These are phyloP conservation scores for Barbarea vulgaris DNA, from an alignment of 345 rosid species.

Conservation along the genomic window DNA sequence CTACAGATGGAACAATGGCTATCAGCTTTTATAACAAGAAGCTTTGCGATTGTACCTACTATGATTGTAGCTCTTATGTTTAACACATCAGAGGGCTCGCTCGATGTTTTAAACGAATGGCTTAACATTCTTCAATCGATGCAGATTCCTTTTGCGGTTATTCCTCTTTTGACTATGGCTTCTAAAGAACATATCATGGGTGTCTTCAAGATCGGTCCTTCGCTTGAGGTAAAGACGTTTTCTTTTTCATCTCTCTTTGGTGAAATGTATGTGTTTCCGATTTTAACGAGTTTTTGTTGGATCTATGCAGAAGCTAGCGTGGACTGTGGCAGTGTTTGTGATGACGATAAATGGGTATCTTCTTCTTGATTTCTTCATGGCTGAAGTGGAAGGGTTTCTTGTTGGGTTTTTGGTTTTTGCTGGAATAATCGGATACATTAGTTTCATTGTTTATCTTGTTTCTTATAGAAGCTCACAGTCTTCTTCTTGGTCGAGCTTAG, in stretches of 20 bases:
- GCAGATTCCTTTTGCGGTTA: slow-evolving; percentile 91
- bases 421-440: slow-evolving; percentile 56
- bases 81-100: slow-evolving; percentile 72
- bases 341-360: slow-evolving; percentile 81
- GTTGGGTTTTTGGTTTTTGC: slow-evolving; percentile 51
- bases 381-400: slow-evolving; percentile 62
- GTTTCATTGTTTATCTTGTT: slow-evolving; percentile 71
- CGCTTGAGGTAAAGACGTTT: slow-evolving; percentile 57
- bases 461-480: slow-evolving; percentile 46
- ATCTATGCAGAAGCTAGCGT: slow-evolving; percentile 62
- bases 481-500: slow-evolving; percentile 50
- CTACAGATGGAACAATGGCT: slow-evolving; percentile 85
- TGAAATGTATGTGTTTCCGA: background rate
- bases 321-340: slow-evolving; percentile 90
- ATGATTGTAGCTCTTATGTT: slow-evolving; percentile 76
- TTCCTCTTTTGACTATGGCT: slow-evolving; percentile 90
- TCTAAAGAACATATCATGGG: slow-evolving; percentile 90
- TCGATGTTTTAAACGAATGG: slow-evolving; percentile 89
- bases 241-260: background rate
- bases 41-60: slow-evolving; percentile 90
- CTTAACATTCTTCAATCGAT: slow-evolving; percentile 90
- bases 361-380: slow-evolving; percentile 68
- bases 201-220: slow-evolving; percentile 67
- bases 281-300: slow-evolving; percentile 14
- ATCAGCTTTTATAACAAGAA: slow-evolving; percentile 82